A percentile compares a stretch with the other conserved stretches of the same genome.
Evolutionary conservation across 192 early-diverging fungal species (phyloP).

Genomic region (Chytriomyces sp.): DNA sequence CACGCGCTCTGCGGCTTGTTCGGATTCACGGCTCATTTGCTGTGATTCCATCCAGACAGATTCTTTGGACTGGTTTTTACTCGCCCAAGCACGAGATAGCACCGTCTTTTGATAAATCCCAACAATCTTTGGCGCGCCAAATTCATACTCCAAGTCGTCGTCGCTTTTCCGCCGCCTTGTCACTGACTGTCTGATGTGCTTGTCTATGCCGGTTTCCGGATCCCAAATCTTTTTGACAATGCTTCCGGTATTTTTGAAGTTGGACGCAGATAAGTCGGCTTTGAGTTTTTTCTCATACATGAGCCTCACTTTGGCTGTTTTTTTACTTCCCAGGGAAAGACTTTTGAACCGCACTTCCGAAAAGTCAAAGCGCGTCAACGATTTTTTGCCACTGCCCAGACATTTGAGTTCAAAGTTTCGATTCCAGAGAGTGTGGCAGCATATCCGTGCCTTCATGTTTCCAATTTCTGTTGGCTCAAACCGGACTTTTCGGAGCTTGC

Average conservation of each 20-base stretch:
- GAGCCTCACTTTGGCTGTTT: slow-evolving; percentile 4
- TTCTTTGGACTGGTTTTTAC: background rate
- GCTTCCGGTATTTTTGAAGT: slow-evolving; percentile 18
- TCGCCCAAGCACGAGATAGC: background rate
- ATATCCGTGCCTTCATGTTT: slow-evolving; percentile 11
- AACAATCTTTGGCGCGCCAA: slow-evolving; percentile 31
- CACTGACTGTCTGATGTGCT: background rate
- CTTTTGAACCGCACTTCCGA: slow-evolving; percentile 22
- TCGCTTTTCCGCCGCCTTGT: background rate
- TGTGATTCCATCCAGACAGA: background rate
- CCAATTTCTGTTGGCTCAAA: slow-evolving; percentile 37
- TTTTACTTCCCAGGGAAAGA: slow-evolving; percentile 21
- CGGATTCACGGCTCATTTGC: background rate
- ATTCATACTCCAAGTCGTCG: slow-evolving; percentile 26
- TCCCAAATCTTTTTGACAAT: slow-evolving; percentile 28
- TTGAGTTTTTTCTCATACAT: background rate
- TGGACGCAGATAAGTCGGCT: background rate
- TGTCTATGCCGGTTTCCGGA: background rate
- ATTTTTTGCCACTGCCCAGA: slow-evolving; percentile 18
- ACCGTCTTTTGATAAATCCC: slow-evolving; percentile 8
- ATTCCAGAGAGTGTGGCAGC: slow-evolving; percentile 36
- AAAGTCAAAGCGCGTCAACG: slow-evolving; percentile 4
- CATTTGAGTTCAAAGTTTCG: slow-evolving; percentile 39
- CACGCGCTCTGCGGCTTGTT: slow-evolving; percentile 3
- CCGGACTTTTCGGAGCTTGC: slow-evolving; percentile 14